phyloP scores from a whole-genome alignment of 1,284 basidiomycete species.

The Melampsora americana region DNA sequence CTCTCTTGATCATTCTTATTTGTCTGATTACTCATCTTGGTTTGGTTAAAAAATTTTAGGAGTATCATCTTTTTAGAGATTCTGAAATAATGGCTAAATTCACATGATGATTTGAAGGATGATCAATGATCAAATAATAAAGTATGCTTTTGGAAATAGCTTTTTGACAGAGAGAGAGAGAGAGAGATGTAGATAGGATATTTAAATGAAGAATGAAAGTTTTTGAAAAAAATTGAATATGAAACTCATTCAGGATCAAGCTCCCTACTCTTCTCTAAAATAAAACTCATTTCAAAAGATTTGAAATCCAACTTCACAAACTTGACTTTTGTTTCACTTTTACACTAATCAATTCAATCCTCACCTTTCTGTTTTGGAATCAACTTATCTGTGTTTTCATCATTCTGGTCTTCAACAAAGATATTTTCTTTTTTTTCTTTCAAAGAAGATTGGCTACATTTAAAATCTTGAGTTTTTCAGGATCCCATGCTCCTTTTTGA shows the following conservation, averaged over 20 bases:
- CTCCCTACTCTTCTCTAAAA: neutral
- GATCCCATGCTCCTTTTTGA: neutral
- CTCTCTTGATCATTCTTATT: neutral
- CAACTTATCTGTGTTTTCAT: no score
- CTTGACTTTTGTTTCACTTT: no score
- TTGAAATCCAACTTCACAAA: no score
- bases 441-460: neutral
- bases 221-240: neutral
- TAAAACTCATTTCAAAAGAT: no score
- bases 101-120: constrained; percentile 48
- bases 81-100: constrained; percentile 95
- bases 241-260: neutral
- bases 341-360: neutral
- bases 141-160: neutral
- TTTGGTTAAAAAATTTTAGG: constrained; percentile 63
- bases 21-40: constrained; percentile 9
- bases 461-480: neutral
- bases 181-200: neutral
- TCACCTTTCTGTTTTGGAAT: no score
- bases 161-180: no score
- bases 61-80: constrained; percentile 93
- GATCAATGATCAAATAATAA: neutral
- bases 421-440: neutral
- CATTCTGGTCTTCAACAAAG: no score
- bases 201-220: neutral